Evolutionary conservation across 352 stramenopile genomes (phyloP), one percentile per base, ranked within the genome.

Genomic region (Nothophytophthora sp.): DNA sequence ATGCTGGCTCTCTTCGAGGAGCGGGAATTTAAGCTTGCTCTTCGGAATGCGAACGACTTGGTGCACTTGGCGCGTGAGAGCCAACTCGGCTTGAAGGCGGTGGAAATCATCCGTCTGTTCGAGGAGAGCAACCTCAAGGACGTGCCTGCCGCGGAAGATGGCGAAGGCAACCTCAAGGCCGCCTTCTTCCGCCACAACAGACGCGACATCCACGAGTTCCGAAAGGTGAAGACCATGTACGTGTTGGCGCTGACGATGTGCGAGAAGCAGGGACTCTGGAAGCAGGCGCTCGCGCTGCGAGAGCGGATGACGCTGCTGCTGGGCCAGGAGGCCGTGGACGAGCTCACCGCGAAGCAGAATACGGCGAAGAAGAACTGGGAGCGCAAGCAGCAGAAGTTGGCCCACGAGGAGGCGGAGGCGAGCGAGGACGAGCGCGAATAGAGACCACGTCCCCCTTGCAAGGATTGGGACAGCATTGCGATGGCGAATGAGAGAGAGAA

Each of bases 201-300:
- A 3, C 25, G 55, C 18, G 68, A 81, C 42, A 10, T 32, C 22
- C 66, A 62, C 30, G 63, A 62, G n/a, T 43, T 75, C n/a, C 62
- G 40, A 25, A 79, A 76, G 42, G 67, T 85, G 18, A 76, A 60
- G 33, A 75, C 70, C 10, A 77, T 89, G 64, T 89, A 86, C 65
- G 69, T 41, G 34, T 65, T 72, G 28, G 67, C 67, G 38, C 64
- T 86, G 32, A 75, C 71, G 50, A 44, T 60, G 12, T 79, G 63
- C 37, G 78, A 89, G 50, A 63, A 74, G 39, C 56, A 59, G 30
- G 75, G 78, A 18, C 43, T 76, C 30, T 86, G 75, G 78, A 89
- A 89, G 61, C 60, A 70, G 35, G 78, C 78, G 40, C 60, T 89
- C 13, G 37, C 57, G 29, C 62, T 89, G 48, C 73, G 69, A 33